Percentiles rank a stretch among this genome's conserved stretches.
phyloP scores from a whole-genome alignment of 495 filamentous ascomycete species.

The Schizothecium vesticola region DNA sequence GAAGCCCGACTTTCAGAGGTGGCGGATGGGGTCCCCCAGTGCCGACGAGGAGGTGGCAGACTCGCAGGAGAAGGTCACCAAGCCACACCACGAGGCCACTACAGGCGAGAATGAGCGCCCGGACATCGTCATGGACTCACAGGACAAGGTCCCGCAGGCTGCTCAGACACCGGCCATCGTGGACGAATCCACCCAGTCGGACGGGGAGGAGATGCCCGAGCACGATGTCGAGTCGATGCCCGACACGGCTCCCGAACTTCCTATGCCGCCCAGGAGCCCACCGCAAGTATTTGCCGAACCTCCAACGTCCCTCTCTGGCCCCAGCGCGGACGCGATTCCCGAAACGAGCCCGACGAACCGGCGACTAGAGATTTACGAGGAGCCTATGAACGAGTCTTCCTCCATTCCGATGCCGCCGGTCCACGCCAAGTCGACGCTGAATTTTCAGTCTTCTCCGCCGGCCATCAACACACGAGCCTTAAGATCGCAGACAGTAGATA shows the following conservation, averaged over 20 bases:
- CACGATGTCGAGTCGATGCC: conserved; percentile 6
- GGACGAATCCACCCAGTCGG: conserved; percentile 22
- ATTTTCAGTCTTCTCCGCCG: conserved; percentile 28
- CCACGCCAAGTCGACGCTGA: background rate
- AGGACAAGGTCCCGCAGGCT: conserved; percentile 14
- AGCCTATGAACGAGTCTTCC: background rate
- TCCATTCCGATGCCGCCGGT: background rate
- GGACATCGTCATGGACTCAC: conserved; percentile 27
- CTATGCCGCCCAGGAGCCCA: conserved; percentile 8
- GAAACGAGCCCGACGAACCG: conserved; percentile 34
- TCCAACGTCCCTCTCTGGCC: conserved; percentile 3
- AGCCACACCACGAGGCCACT: background rate
- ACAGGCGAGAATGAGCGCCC: background rate
- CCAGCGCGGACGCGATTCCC: conserved; percentile 31
- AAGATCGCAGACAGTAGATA: conserved; percentile 11
- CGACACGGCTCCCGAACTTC: conserved; percentile 6
- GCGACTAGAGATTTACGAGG: background rate
- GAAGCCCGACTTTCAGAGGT: conserved; percentile 21
- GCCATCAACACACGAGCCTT: conserved; percentile 20
- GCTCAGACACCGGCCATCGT: conserved; percentile 5
- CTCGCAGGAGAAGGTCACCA: background rate
- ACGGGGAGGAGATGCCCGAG: conserved; percentile 12
- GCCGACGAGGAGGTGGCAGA: conserved; percentile 21
- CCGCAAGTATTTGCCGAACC: background rate
- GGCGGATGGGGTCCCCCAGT: background rate